Percentiles rank a stretch among this genome's conserved stretches.
Evolutionary conservation across 2,329 filamentous ascomycete genomes (phyloP).

Genomic region (Phialemonium atrogriseum): DNA sequence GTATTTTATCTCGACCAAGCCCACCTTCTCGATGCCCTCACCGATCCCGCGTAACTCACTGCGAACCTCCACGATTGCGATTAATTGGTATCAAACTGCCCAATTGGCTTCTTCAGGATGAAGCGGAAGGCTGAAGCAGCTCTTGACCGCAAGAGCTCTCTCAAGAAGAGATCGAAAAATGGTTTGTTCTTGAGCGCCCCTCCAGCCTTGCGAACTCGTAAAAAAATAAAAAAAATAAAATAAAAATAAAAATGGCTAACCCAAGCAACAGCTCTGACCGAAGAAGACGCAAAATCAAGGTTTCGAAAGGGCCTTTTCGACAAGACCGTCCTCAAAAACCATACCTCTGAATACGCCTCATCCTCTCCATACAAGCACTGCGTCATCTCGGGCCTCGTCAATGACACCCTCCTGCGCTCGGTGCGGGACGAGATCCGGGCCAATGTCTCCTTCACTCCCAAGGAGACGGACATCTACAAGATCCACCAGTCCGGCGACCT

Average conservation of each 20-base stretch:
- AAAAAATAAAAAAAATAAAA: no score
- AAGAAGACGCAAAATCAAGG: constrained; percentile 43
- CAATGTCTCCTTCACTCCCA: constrained; percentile 92
- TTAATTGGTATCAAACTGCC: no score
- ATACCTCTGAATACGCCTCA: constrained; percentile 53
- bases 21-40: neutral
- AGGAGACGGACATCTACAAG: constrained; percentile 99
- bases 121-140: constrained; percentile 52
- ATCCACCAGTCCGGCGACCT: constrained; percentile 98
- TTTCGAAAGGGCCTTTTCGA: constrained; percentile 63
- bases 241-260: no score
- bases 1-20: constrained; percentile 9
- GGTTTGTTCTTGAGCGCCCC: no score
- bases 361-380: constrained; percentile 81
- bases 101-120: constrained; percentile 31
- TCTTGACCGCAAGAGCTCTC: constrained; percentile 30
- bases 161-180: constrained; percentile 46
- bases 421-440: constrained; percentile 84
- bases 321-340: constrained; percentile 44
- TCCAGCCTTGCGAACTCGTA: no score
- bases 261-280: constrained; percentile 32
- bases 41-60: no score
- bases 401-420: constrained; percentile 71
- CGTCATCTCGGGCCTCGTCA: constrained; percentile 75
- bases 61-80: no score